Evolutionary conservation across 495 filamentous ascomycete species (phyloP), one percentile per base, ranked within the genome.

Genomic region (Aspergillus wentii): DNA sequence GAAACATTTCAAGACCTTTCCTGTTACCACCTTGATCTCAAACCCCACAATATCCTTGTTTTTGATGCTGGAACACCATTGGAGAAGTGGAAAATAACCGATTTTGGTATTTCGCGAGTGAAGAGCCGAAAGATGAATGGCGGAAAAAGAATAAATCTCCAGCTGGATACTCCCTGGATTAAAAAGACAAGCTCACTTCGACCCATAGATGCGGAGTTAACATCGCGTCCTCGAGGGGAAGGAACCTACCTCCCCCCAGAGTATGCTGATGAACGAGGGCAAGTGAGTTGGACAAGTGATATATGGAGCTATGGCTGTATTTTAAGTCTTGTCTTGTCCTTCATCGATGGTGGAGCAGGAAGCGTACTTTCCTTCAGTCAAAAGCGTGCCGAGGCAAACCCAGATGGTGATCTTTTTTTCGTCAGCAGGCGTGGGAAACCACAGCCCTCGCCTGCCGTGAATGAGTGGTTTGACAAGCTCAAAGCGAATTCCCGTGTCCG

Each of bases 21-120:
- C 10, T 56, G 47, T 21, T 46, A 48, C 13, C 67, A 71, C 43
- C 55, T 63, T 8, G 67, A 71, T 38, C 49, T 71, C 25, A 69
- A 68, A 33, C 66, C 66, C 2, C 57, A 63, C n/a, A 71, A 69
- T 32, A 47, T 71, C 17, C 59, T 71, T 0, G 49, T 71, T 3
- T 46, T 35, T 17, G 35, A 48, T 22, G 35, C 33, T 1, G 19
- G 42, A 20, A 23, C 34, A 6, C 30, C 38, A 3, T 38, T 31
- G 9, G 52, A 53, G 13, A 49, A 27, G 33, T 62, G 52, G 55
- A 59, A 53, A 38, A 51, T 62, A 14, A 46, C 56, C 5, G 58
- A 62, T 33, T 62, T 62, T 43, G 53, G 56, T 8, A 22, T 59
- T 9, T 57, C 58, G 2, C 28, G 35, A 13, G 44, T 56, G 3